Conservation (phyloP, 176 grass and related monocot genomes). For the Musa troglodytarum region DNA sequence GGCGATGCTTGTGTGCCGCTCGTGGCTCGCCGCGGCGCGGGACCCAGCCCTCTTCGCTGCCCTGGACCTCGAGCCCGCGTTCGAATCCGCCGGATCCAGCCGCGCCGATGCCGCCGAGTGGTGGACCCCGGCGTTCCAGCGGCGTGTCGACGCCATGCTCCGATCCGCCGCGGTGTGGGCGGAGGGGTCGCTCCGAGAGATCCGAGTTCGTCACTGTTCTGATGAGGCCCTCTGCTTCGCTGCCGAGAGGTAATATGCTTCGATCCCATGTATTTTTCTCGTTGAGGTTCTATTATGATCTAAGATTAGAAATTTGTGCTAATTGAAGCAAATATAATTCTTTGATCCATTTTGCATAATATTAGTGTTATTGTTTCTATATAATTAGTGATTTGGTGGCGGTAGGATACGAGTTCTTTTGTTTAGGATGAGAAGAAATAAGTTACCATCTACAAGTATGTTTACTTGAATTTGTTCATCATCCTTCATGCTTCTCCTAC, state of each 20-base stretch:
- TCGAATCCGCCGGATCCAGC: slow-evolving; percentile 28
- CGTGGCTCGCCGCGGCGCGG: slow-evolving; percentile 57
- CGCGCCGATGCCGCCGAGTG: slow-evolving; percentile 38
- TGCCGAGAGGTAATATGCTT: slow-evolving; percentile 42
- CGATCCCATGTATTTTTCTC: background rate
- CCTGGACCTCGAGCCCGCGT: slow-evolving; percentile 58
- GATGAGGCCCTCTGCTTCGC: slow-evolving; percentile 54
- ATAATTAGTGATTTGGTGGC: too few species aligned
- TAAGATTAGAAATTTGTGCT: background rate
- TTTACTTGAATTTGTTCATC: background rate
- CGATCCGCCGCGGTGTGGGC: slow-evolving; percentile 48
- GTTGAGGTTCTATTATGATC: background rate
- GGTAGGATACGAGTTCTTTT: too few species aligned
- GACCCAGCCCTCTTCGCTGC: slow-evolving; percentile 43
- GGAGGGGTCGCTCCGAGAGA: slow-evolving; percentile 37
- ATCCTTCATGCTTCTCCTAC: too few species aligned
- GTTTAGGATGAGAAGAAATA: too few species aligned
- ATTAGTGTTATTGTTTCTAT: too few species aligned
- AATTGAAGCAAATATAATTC: background rate
- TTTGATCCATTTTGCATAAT: too few species aligned
- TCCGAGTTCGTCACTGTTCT: slow-evolving; percentile 67
- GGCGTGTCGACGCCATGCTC: slow-evolving; percentile 75
- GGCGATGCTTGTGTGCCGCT: slow-evolving; percentile 60
- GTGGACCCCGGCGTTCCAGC: slow-evolving; percentile 94
- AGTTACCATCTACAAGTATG: too few species aligned